Evolutionary conservation across 176 grass and related monocot species (phyloP).

Genomic region (Miscanthus lutarioriparius): DNA sequence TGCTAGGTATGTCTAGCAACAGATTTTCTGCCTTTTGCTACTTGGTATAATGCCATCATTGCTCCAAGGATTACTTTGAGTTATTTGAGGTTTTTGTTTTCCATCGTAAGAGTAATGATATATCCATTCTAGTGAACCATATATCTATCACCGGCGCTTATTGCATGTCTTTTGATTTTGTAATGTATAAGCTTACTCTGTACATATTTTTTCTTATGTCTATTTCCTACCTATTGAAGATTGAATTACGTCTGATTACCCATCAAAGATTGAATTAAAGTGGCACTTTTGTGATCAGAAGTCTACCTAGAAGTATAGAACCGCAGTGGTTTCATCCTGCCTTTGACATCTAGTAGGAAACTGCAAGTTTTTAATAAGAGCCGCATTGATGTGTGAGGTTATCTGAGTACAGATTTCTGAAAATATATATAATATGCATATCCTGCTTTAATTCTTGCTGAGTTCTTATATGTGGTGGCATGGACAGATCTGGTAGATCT

Average conservation of each 20-base stretch:
- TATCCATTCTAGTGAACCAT: constrained; percentile 12
- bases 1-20: neutral
- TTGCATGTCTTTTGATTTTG: neutral
- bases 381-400: constrained; percentile 6
- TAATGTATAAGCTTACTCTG: neutral
- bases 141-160: neutral
- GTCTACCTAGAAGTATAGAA: constrained; percentile 22
- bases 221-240: constrained; percentile 12
- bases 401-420: constrained; percentile 32
- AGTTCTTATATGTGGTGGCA: constrained; percentile 21
- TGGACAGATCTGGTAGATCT: constrained; percentile 7
- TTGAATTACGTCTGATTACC: too few relatives aligned
- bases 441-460: constrained; percentile 11
- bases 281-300: constrained; percentile 6
- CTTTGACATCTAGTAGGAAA: constrained; percentile 13
- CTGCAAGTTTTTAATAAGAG: neutral
- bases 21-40: constrained; percentile 8
- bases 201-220: constrained; percentile 1
- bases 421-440: constrained; percentile 5
- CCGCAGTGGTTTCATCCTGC: constrained; percentile 12
- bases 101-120: neutral
- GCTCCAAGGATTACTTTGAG: neutral
- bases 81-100: constrained; percentile 27
- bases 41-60: neutral
- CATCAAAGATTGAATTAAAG: neutral